Percentiles rank a stretch among this genome's conserved stretches.
These are phyloP conservation scores for Epichloe hybrida DNA, from an alignment of 2,329 filamentous ascomycete species.

Conservation along the genomic window DNA sequence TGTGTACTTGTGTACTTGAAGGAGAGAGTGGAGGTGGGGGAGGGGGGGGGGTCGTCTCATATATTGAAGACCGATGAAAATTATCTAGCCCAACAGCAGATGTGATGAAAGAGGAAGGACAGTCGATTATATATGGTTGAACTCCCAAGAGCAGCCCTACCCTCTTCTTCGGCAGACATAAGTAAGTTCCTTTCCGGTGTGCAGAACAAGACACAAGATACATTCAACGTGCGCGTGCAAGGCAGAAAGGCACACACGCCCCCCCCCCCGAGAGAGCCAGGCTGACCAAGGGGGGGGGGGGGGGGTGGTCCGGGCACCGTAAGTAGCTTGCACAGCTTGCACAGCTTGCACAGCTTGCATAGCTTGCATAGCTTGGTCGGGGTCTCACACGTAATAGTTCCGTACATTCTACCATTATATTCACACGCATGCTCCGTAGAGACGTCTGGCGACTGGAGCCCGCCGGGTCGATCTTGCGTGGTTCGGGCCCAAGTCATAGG, in stretches of 20 bases:
- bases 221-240: background rate
- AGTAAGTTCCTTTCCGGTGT: background rate
- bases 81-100: background rate
- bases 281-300: background rate
- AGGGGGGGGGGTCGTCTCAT: background rate
- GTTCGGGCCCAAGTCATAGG: constrained; percentile 3
- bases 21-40: background rate
- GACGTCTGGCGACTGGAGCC: background rate
- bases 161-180: background rate
- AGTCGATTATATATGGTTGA: constrained; percentile 4
- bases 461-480: constrained; percentile 3
- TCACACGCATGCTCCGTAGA: background rate
- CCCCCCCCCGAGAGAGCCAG: background rate
- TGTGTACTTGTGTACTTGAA: background rate
- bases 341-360: too few relatives aligned
- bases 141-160: background rate
- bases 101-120: constrained; percentile 1
- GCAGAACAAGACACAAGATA: background rate
- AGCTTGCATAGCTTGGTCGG: constrained; percentile 3
- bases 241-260: background rate
- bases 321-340: constrained; percentile 3
- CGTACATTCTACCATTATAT: too few relatives aligned
- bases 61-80: background rate
- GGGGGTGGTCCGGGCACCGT: background rate
- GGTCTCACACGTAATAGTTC: background rate